phyloP scores from a whole-genome alignment of 2,329 filamentous ascomycete genomes.

The Trichoderma citrinoviride region DNA sequence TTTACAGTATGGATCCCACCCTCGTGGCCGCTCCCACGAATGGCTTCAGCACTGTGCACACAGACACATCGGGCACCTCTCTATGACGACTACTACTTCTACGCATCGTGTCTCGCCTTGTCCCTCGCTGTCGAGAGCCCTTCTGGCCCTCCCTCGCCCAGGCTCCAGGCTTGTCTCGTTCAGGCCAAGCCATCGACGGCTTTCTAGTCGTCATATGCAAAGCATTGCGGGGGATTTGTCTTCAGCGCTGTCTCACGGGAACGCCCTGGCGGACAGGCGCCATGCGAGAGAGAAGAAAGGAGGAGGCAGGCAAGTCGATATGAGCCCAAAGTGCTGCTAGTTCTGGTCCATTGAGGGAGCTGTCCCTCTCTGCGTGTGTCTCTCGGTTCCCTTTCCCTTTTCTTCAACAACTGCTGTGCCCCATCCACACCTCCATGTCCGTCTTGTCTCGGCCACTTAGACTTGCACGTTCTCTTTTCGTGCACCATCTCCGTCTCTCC shows the following conservation, averaged over 20 bases:
- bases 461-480: not conserved
- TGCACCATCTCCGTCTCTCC: not conserved
- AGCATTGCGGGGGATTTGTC: constrained; percentile 7
- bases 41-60: constrained; percentile 11
- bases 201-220: not conserved
- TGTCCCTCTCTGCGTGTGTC: not conserved
- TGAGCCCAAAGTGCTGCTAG: not conserved
- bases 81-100: not conserved
- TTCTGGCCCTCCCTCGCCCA: constrained; percentile 11
- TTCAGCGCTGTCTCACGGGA: constrained; percentile 8
- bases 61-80: not conserved
- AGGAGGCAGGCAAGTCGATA: not conserved
- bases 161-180: not conserved
- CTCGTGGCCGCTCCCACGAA: not conserved
- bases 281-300: not conserved
- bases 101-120: not conserved
- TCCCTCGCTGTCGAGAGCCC: not conserved
- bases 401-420: constrained; percentile 6
- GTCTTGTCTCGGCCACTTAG: constrained; percentile 1
- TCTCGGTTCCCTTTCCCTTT: not conserved
- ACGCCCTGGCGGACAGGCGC: constrained; percentile 1
- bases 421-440: not conserved
- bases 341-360: not conserved
- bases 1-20: not conserved
- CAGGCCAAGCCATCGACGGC: not conserved